Conservation (phyloP, 306 rosid species). For the Fragaria nilgerrensis region DNA sequence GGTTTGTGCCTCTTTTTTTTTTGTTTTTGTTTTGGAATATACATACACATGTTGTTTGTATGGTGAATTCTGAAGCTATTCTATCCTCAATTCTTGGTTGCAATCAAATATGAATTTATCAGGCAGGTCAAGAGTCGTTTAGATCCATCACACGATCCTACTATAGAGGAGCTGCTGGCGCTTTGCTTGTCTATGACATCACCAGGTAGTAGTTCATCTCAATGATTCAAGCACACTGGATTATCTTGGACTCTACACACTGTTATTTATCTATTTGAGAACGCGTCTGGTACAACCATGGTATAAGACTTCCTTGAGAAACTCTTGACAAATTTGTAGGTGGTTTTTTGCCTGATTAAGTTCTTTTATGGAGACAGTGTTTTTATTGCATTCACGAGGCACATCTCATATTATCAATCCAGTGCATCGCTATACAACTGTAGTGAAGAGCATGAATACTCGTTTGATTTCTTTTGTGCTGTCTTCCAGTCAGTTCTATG, state of each 20-base stretch:
- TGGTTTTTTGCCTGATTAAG: background rate
- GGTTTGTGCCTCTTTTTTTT: conserved; percentile 38
- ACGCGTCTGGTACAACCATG: background rate
- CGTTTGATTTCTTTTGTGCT: background rate
- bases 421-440: background rate
- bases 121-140: conserved; percentile 99
- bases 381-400: background rate
- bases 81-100: background rate
- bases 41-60: background rate
- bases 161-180: conserved; percentile 98
- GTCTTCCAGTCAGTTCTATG: background rate
- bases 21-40: background rate
- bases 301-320: background rate
- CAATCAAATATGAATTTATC: conserved; percentile 25
- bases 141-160: conserved; percentile 95
- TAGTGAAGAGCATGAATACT: conserved; percentile 4
- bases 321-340: background rate
- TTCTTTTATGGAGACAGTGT: background rate
- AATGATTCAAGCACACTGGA: background rate
- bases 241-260: background rate
- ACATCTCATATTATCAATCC: conserved; percentile 1
- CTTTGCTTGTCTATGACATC: conserved; percentile 89
- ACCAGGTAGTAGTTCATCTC: conserved; percentile 59
- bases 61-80: conserved; percentile 7
- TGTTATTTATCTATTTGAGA: background rate